Evolutionary conservation across 1,284 basidiomycete species (phyloP).

Genomic region (Microbotryomycetes sp.): DNA sequence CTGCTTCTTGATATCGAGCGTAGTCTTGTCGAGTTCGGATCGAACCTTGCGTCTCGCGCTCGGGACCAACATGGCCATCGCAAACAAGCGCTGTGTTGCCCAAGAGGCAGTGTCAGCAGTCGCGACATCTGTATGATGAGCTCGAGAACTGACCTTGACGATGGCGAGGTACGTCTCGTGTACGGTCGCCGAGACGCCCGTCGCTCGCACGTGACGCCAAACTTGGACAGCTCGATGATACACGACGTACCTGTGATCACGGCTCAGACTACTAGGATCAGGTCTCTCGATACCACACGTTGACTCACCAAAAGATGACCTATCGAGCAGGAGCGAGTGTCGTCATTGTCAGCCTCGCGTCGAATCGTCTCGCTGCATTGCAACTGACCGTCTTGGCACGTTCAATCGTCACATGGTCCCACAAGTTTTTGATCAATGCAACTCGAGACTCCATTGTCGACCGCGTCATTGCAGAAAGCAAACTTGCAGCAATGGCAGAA

Average conservation of each 20-base stretch:
- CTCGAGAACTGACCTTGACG: constrained; percentile 9
- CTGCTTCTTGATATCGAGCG: constrained; percentile 34
- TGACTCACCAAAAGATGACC: constrained; percentile 27
- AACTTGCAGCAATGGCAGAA: neutral
- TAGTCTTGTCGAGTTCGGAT: constrained; percentile 57
- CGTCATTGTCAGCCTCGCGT: neutral
- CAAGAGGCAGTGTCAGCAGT: neutral
- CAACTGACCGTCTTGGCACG: constrained; percentile 27
- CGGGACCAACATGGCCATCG: constrained; percentile 57
- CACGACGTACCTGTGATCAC: constrained; percentile 31
- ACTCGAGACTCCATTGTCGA: neutral
- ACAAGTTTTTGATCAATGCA: neutral
- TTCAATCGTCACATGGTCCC: constrained; percentile 17
- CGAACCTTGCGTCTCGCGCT: constrained; percentile 60
- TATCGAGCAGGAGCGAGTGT: neutral
- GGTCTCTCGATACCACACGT: neutral
- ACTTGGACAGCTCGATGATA: constrained; percentile 17
- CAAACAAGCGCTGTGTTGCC: constrained; percentile 9
- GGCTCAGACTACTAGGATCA: too few species aligned
- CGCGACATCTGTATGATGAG: too few species aligned
- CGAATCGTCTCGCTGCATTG: neutral
- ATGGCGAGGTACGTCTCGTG: constrained; percentile 24
- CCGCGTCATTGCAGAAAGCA: neutral
- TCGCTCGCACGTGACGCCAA: constrained; percentile 28
- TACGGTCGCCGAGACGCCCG: constrained; percentile 26